Percentiles rank a stretch among this genome's conserved stretches.
Evolutionary conservation across 1,139 yeast genomes (phyloP).

Genomic region (Zygotorulaspora mrakii): DNA sequence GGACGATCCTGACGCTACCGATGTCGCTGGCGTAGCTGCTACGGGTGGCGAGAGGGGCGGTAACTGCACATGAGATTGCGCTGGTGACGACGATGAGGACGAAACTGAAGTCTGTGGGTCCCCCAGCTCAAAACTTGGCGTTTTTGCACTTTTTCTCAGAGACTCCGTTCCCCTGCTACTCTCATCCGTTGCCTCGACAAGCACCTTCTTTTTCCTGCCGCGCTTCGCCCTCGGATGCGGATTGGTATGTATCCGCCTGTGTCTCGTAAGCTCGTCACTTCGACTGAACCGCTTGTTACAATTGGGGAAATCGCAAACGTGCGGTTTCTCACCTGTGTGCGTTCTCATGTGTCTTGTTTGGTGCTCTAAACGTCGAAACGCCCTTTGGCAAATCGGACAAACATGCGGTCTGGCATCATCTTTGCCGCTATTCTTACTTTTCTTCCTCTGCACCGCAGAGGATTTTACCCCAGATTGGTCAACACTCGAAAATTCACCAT

Average conservation of each 20-base stretch:
- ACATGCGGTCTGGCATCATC: slow-evolving; percentile 47
- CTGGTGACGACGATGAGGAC: slow-evolving; percentile 4
- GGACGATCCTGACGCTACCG: too few relatives aligned
- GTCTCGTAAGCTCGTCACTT: slow-evolving; percentile 67
- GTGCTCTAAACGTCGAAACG: slow-evolving; percentile 62
- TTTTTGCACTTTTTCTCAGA: background rate
- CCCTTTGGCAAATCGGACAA: slow-evolving; percentile 58
- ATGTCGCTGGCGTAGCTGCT: too few relatives aligned
- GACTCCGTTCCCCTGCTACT: slow-evolving; percentile 1
- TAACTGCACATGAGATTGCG: slow-evolving; percentile 1
- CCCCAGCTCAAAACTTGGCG: slow-evolving; percentile 11
- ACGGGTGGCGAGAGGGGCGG: too few relatives aligned
- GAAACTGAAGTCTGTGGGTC: slow-evolving; percentile 4
- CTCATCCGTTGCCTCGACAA: slow-evolving; percentile 3
- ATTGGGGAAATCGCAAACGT: slow-evolving; percentile 63
- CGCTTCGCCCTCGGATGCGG: slow-evolving; percentile 50
- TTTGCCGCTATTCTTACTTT: slow-evolving; percentile 18
- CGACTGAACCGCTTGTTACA: slow-evolving; percentile 65
- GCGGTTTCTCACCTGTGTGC: slow-evolving; percentile 74
- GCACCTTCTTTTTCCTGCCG: slow-evolving; percentile 44
- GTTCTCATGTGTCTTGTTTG: slow-evolving; percentile 69
- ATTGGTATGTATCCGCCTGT: slow-evolving; percentile 59
- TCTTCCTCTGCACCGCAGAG: slow-evolving; percentile 7
- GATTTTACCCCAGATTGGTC: slow-evolving; percentile 1
- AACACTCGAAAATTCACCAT: background rate